These are phyloP conservation scores for Marasmius tenuissimus DNA, from an alignment of 1,284 basidiomycete genomes.

Conservation along the genomic window DNA sequence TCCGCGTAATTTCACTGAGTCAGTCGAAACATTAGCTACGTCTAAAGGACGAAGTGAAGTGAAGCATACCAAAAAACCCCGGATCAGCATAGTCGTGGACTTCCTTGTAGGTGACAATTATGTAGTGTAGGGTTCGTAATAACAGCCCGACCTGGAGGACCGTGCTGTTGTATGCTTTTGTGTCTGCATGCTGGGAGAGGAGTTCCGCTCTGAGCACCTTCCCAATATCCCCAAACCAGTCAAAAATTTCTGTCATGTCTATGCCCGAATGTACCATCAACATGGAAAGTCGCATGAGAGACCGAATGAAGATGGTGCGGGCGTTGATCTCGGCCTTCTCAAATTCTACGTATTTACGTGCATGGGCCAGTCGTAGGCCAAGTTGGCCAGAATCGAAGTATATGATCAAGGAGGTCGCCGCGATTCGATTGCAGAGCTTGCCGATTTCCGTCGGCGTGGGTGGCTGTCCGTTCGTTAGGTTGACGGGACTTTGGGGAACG, in stretches of 20 bases:
- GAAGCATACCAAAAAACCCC: slow-evolving; percentile 42
- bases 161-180: slow-evolving; percentile 20
- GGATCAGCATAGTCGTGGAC: slow-evolving; percentile 64
- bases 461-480: slow-evolving; percentile 57
- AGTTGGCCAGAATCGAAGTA: slow-evolving; percentile 63
- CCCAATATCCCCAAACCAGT: slow-evolving; percentile 72
- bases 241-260: slow-evolving; percentile 54
- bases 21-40: not conserved
- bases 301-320: slow-evolving; percentile 74
- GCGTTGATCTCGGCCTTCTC: slow-evolving; percentile 67
- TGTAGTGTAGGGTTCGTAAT: slow-evolving; percentile 60
- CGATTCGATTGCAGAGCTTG: slow-evolving; percentile 86
- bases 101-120: slow-evolving; percentile 55
- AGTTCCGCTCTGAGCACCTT: slow-evolving; percentile 57
- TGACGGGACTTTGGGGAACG: slow-evolving; percentile 72
- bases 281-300: slow-evolving; percentile 74
- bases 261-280: slow-evolving; percentile 64
- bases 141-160: slow-evolving; percentile 48
- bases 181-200: slow-evolving; percentile 4
- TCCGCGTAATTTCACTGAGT: slow-evolving; percentile 21
- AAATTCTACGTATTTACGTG: slow-evolving; percentile 72
- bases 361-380: slow-evolving; percentile 56
- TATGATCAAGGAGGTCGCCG: slow-evolving; percentile 75
- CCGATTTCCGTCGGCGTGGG: slow-evolving; percentile 66
- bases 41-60: not conserved